A percentile compares a stretch with the other conserved stretches of the same genome.
phyloP scores from a whole-genome alignment of 2,329 filamentous ascomycete species.

The Byssochlamys sp. region DNA sequence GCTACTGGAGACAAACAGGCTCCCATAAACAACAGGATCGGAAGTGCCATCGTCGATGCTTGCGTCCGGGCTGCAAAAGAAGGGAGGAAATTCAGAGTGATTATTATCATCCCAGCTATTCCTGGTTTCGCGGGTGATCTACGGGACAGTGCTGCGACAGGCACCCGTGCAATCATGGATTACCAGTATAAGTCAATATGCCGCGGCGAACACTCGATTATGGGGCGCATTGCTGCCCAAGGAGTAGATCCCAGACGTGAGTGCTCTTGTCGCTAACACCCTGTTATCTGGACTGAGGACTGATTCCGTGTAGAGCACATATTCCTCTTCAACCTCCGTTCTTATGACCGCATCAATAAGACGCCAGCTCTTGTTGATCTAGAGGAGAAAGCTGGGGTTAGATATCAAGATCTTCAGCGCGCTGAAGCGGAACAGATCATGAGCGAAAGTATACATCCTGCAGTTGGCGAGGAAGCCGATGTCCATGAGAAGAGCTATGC shows the following conservation, averaged over 20 bases:
- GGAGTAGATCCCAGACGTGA: slow-evolving; percentile 60
- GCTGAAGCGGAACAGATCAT: slow-evolving; percentile 85
- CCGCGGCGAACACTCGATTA: slow-evolving; percentile 84
- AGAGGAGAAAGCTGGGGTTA: slow-evolving; percentile 68
- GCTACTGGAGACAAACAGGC: slow-evolving; percentile 80
- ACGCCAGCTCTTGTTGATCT: slow-evolving; percentile 63
- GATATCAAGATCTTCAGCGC: slow-evolving; percentile 76
- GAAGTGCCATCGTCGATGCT: slow-evolving; percentile 80
- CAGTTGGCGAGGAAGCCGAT: slow-evolving; percentile 37
- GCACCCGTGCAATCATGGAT: slow-evolving; percentile 92
- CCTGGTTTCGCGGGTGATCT: slow-evolving; percentile 92
- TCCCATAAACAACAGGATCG: slow-evolving; percentile 80
- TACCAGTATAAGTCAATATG: slow-evolving; percentile 96
- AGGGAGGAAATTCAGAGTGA: slow-evolving; percentile 77
- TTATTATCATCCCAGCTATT: slow-evolving; percentile 80
- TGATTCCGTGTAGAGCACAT: slow-evolving; percentile 53
- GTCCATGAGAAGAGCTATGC: slow-evolving; percentile 30
- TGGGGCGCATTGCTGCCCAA: slow-evolving; percentile 61
- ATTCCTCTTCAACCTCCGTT: slow-evolving; percentile 87
- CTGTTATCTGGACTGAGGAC: background rate
- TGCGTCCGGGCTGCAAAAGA: slow-evolving; percentile 72
- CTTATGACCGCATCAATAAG: slow-evolving; percentile 83
- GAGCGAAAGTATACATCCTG: slow-evolving; percentile 56
- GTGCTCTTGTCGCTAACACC: slow-evolving; percentile 2
- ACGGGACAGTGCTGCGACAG: slow-evolving; percentile 68